These are phyloP conservation scores for Verticillium dahliae DNA, from an alignment of 2,329 filamentous ascomycete genomes.

Conservation along the genomic window DNA sequence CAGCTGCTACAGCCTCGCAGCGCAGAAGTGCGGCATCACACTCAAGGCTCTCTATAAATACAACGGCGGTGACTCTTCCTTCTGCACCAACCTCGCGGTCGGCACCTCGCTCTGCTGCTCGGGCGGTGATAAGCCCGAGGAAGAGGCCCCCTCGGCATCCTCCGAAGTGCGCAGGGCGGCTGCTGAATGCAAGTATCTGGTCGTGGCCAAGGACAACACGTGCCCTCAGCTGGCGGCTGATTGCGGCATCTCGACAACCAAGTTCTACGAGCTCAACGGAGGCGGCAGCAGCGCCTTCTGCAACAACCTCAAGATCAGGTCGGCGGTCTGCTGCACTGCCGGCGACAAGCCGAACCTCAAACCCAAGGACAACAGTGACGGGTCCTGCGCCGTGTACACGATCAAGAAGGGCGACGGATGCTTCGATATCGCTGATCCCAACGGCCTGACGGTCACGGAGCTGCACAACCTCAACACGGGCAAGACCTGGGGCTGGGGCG, in stretches of 20 bases:
- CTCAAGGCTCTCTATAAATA: too few relatives aligned
- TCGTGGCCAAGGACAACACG: too few relatives aligned
- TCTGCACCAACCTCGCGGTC: too few relatives aligned
- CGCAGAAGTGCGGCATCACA: slow-evolving; percentile 1
- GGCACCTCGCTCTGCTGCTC: too few relatives aligned
- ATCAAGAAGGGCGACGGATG: slow-evolving; percentile 20
- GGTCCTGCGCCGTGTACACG: slow-evolving; percentile 21
- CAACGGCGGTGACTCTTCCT: too few relatives aligned
- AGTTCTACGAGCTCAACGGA: slow-evolving; percentile 1
- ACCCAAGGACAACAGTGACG: slow-evolving; percentile 24
- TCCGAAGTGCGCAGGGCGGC: too few relatives aligned
- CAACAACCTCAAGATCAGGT: neutral
- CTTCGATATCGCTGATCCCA: slow-evolving; percentile 16
- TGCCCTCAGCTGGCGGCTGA: neutral
- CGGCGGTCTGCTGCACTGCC: slow-evolving; percentile 25
- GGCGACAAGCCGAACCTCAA: slow-evolving; percentile 26
- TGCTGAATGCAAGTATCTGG: too few relatives aligned
- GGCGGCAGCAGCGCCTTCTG: slow-evolving; percentile 2
- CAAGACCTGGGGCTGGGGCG: slow-evolving; percentile 28
- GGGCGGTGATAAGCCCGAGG: too few relatives aligned
- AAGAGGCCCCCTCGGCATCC: too few relatives aligned
- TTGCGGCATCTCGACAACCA: too few relatives aligned
- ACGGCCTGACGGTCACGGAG: slow-evolving; percentile 10
- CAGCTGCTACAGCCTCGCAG: slow-evolving; percentile 25
- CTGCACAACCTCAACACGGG: slow-evolving; percentile 24